Conservation (phyloP, 257 asterid genomes). For the Primulina eburnea region DNA sequence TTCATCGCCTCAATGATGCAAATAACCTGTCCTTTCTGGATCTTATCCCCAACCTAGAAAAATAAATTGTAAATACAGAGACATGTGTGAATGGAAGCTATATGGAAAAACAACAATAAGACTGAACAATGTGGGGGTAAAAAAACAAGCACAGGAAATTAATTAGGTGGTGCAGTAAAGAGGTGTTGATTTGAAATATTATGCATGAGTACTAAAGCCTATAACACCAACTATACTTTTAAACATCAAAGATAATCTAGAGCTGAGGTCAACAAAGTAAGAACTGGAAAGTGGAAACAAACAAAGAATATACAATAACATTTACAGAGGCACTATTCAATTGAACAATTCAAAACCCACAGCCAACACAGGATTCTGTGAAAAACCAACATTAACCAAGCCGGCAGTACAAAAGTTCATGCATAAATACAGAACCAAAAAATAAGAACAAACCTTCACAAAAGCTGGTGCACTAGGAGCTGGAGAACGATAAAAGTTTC, state of each 20-base stretch:
- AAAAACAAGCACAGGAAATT: not conserved
- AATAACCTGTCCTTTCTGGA: conserved; percentile 60
- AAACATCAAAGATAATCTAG: not conserved
- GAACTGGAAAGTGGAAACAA: not conserved
- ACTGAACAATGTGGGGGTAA: not conserved
- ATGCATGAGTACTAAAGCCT: not conserved
- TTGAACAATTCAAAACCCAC: not conserved
- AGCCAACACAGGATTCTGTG: not conserved
- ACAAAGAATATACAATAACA: not conserved
- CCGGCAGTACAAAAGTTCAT: not conserved
- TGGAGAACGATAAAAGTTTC: conserved; percentile 57
- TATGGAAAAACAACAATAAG: not conserved
- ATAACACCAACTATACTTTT: not conserved
- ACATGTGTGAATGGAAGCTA: not conserved
- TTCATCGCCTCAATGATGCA: conserved; percentile 80
- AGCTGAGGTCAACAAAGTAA: not conserved
- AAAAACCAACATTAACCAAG: not conserved
- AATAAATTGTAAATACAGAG: not conserved
- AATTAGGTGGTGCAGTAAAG: not conserved
- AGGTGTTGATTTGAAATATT: not conserved
- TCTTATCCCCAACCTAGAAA: conserved; percentile 64
- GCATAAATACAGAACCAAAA: not conserved
- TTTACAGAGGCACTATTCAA: not conserved
- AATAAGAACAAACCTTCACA: conserved; percentile 44
- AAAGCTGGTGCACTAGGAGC: conserved; percentile 67